phyloP scores from a whole-genome alignment of 2,329 filamentous ascomycete genomes.

The Thermoascus crustaceus region DNA sequence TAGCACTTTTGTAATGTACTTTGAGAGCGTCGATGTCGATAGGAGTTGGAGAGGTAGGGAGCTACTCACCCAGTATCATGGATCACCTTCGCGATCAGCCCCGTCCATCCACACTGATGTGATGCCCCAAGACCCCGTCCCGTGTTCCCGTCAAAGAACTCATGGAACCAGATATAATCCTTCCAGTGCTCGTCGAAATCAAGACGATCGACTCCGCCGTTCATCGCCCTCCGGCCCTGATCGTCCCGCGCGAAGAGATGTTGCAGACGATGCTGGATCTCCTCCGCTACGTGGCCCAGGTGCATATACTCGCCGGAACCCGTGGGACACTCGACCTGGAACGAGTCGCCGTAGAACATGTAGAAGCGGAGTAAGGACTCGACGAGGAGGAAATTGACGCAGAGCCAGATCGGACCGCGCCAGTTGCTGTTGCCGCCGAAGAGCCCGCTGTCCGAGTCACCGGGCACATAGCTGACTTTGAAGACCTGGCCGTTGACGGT shows the following conservation, averaged over 20 bases:
- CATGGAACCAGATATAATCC: constrained; percentile 90
- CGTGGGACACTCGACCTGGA: constrained; percentile 88
- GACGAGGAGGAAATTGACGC: constrained; percentile 89
- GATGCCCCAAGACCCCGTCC: constrained; percentile 84
- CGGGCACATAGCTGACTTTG: constrained; percentile 79
- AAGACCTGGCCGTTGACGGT: constrained; percentile 88
- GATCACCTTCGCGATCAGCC: constrained; percentile 90
- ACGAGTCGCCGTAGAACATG: constrained; percentile 84
- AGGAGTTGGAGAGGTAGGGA: neutral
- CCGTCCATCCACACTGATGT: constrained; percentile 96
- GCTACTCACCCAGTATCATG: constrained; percentile 82
- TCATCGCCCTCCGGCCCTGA: constrained; percentile 80
- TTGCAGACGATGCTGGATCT: constrained; percentile 88
- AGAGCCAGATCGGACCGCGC: constrained; percentile 92
- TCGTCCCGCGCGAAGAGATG: constrained; percentile 81
- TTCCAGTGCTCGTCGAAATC: constrained; percentile 93
- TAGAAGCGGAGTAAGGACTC: constrained; percentile 93
- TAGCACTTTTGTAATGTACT: constrained; percentile 31
- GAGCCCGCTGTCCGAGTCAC: constrained; percentile 90
- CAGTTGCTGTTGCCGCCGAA: constrained; percentile 98
- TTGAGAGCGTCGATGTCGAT: neutral
- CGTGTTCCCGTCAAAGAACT: constrained; percentile 91
- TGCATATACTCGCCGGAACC: constrained; percentile 94
- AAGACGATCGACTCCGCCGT: constrained; percentile 72
- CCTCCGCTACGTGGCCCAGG: constrained; percentile 85